Base-by-base conservation (phyloP, 352 stramenopile species). In the Pythium rhizo-oryzae region DNA sequence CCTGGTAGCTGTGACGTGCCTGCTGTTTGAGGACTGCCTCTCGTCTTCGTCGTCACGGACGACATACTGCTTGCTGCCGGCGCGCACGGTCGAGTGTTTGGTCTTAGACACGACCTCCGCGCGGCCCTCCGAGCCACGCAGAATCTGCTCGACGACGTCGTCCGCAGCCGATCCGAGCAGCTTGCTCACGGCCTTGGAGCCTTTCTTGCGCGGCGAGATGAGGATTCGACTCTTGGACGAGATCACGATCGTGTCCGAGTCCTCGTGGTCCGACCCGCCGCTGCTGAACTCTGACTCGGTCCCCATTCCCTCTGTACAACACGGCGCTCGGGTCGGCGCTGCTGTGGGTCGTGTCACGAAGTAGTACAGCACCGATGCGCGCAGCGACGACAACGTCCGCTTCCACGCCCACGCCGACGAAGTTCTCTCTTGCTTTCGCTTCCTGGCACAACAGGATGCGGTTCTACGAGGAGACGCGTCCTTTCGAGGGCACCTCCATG, bases 161-260 rank as follows among this genome's bases (percentile, higher is more conserved):
- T 71, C 57, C 3, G 65, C 65, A 6, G 56, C 58, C n/a, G 65
- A 59, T 12, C 65, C 65, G 11, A 72, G 53, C 16, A 72, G 54
- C 11, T 54, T 53, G 30, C 59, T 67, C 59, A 72, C 59, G 4
- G 66, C 66, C 47, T 68, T 72, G 21, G 66, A 68, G 30, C 66
- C 66, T 60, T 72, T 72, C 59, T 72, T 72, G 30, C 76, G 65
- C 13, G 82, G 82, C 15, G 82, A 91, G 74, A 91, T 85, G 47
- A 91, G 65, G 57, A 88, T 86, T 33, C 75, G 68, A 54, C 80
- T 89, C 67, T 73, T 82, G 33, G 80, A 81, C 44, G 79, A 82
- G 59, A 89, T 88, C 60, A 89, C 71, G 37, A 89, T 79, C 56
- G 82, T 75, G 52, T 87, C 75, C 21, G 83, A 76, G 24, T 81